These are phyloP conservation scores for Hypoxylon fuscum DNA, from an alignment of 495 filamentous ascomycete genomes.

Conservation along the genomic window DNA sequence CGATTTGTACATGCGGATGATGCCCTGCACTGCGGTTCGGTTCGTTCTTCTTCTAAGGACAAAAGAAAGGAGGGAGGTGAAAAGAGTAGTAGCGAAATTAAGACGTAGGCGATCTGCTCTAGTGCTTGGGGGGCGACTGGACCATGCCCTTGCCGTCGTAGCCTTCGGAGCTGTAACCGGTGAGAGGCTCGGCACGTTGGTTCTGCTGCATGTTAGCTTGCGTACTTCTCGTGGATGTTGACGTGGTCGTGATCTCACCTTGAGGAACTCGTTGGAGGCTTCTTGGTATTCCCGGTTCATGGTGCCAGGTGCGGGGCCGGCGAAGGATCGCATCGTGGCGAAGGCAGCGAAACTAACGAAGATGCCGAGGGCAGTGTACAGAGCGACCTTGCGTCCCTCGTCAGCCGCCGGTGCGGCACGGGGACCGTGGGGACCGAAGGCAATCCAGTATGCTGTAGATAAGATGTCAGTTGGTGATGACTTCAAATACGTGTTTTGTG, in stretches of 20 bases:
- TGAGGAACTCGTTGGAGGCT: conserved; percentile 88
- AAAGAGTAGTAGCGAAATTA: conserved; percentile 11
- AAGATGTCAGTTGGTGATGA: conserved; percentile 31
- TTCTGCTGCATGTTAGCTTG: conserved; percentile 57
- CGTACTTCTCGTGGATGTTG: not conserved
- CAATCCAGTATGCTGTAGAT: conserved; percentile 92
- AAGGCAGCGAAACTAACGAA: conserved; percentile 71
- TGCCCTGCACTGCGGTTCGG: conserved; percentile 27
- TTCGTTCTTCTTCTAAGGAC: conserved; percentile 46
- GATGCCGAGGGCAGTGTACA: conserved; percentile 72
- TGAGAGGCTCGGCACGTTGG: conserved; percentile 90
- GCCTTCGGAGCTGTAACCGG: conserved; percentile 80
- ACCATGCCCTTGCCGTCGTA: conserved; percentile 85
- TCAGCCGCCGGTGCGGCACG: conserved; percentile 82
- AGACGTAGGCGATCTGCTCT: conserved; percentile 16
- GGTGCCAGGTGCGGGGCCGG: conserved; percentile 76
- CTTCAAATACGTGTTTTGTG: conserved; percentile 33
- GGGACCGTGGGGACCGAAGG: conserved; percentile 94
- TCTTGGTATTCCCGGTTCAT: conserved; percentile 97
- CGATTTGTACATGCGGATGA: conserved; percentile 31
- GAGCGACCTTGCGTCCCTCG: conserved; percentile 76
- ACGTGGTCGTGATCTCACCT: conserved; percentile 59
- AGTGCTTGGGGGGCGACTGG: conserved; percentile 68
- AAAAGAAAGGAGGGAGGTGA: conserved; percentile 44
- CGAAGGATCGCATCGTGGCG: conserved; percentile 68